A percentile compares a stretch with the other conserved stretches of the same genome.
Evolutionary conservation across 2,329 filamentous ascomycete species (phyloP).

Genomic region (Trichoderma koningii): DNA sequence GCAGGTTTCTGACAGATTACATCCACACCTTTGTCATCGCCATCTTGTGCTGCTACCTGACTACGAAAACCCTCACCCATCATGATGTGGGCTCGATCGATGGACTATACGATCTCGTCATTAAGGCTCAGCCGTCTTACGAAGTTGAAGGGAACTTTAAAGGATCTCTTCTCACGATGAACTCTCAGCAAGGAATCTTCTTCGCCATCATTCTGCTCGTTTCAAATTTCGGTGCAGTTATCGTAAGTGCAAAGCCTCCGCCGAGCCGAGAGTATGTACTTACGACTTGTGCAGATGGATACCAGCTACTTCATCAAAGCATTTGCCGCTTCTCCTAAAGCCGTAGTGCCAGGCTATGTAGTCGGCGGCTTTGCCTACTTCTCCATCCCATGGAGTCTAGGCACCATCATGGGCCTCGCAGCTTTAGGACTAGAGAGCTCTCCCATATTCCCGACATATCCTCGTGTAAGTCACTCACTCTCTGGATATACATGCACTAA

Average conservation of each 20-base stretch:
- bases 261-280: not conserved
- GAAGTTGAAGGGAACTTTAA: conserved; percentile 5
- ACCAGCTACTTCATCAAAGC: conserved; percentile 20
- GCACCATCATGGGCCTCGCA: conserved; percentile 16
- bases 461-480: not conserved
- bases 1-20: conserved; percentile 8
- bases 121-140: conserved; percentile 7
- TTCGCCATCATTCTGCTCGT: conserved; percentile 12
- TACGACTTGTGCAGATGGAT: conserved; percentile 2
- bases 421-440: conserved; percentile 13
- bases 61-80: conserved; percentile 4
- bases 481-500: not conserved
- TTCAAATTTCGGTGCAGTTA: conserved; percentile 14
- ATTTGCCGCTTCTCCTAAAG: conserved; percentile 6
- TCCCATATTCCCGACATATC: conserved; percentile 11
- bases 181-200: conserved; percentile 16
- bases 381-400: conserved; percentile 10
- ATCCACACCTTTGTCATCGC: conserved; percentile 17
- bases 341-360: conserved; percentile 13
- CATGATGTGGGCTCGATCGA: conserved; percentile 16
- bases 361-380: conserved; percentile 6
- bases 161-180: conserved; percentile 16
- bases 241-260: not conserved
- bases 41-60: conserved; percentile 16
- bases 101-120: conserved; percentile 4